Base-by-base conservation (phyloP, 2,329 filamentous ascomycete species). In the Cladophialophora immunda region DNA sequence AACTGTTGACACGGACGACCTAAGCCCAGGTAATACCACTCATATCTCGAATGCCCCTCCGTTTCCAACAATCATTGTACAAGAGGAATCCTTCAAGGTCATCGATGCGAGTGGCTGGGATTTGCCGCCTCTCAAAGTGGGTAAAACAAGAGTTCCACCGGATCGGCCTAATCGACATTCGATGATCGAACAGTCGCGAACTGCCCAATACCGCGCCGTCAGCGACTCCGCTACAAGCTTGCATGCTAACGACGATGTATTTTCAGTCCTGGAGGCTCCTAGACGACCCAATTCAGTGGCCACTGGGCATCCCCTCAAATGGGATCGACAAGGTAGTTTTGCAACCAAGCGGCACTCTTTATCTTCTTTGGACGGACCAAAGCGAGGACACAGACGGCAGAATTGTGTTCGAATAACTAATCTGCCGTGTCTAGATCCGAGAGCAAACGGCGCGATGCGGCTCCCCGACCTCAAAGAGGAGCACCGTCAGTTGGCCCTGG, bases 341-440 rank as follows among this genome's bases (percentile, higher is more conserved):
- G 58, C 57, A 13, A 38, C 38, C 9, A 67, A 66, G n/a, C 54
- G 66, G 32, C 55, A 66, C 13, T 70, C 62, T 22, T n/a, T 62
- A 17, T 61, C 58, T n/a, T 65, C 62, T 53, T 50, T 60, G 27
- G 65, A 67, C 30, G 62, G 62, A 53, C 50, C 59, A 22, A 67
- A 36, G 11, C 79, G 78, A 61, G 78, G 78, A 13, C 80, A 82
- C 65, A 74, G 75, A 57, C 77, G 80, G 41, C 79, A 81, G 45
- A 81, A 81, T 55, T 81, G 79, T 61, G 77, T 82, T 2, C 78
- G 80, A 22, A 80, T 82, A 15, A 67, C 58, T 19, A 70, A 69
- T 57, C 47, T 69, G 32, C 64, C 67, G 2, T 45, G 38, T 50
- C 47, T 45, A 34, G 64, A 66, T 4, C 53, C 19, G 11, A 67